Conservation (phyloP, 768 basidiomycete species). For the Sporobolomyces roseus region DNA sequence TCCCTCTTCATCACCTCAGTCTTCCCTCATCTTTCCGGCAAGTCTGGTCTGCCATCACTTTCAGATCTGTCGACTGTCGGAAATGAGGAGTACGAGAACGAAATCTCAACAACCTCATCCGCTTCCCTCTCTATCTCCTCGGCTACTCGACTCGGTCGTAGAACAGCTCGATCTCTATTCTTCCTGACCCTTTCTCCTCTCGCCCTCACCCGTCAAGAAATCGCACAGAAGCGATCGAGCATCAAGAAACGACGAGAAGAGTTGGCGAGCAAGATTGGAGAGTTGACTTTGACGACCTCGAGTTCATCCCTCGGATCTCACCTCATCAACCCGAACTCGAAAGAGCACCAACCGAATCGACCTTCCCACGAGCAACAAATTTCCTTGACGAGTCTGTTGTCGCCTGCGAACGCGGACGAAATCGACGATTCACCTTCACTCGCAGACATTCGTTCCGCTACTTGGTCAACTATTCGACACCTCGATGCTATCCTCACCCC, state of each 20-base stretch:
- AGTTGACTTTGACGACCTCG: conserved; percentile 34
- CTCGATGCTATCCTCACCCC: conserved; percentile 39
- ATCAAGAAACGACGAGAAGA: conserved; percentile 65
- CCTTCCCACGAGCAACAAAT: background rate
- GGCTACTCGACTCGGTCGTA: conserved; percentile 22
- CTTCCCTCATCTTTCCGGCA: conserved; percentile 62
- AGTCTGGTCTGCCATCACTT: conserved; percentile 41
- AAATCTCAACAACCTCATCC: background rate
- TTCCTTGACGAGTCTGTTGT: conserved; percentile 11
- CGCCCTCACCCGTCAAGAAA: conserved; percentile 65
- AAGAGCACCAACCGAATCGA: background rate
- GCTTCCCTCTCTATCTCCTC: conserved; percentile 10
- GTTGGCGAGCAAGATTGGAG: conserved; percentile 57
- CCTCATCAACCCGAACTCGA: background rate
- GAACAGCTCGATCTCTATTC: conserved; percentile 42
- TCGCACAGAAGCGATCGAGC: conserved; percentile 58
- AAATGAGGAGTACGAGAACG: conserved; percentile 20
- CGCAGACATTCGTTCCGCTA: conserved; percentile 16
- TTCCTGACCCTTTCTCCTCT: conserved; percentile 55
- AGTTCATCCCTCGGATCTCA: background rate
- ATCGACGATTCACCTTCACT: conserved; percentile 21
- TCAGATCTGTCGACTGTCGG: conserved; percentile 12
- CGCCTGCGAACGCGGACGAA: background rate
- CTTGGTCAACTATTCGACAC: conserved; percentile 33
- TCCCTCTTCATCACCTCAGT: conserved; percentile 57